Evolutionary conservation across 1,139 yeast species (phyloP), one percentile per base, ranked within the genome.

Genomic region (Keqinozyma sinolaborantium): DNA sequence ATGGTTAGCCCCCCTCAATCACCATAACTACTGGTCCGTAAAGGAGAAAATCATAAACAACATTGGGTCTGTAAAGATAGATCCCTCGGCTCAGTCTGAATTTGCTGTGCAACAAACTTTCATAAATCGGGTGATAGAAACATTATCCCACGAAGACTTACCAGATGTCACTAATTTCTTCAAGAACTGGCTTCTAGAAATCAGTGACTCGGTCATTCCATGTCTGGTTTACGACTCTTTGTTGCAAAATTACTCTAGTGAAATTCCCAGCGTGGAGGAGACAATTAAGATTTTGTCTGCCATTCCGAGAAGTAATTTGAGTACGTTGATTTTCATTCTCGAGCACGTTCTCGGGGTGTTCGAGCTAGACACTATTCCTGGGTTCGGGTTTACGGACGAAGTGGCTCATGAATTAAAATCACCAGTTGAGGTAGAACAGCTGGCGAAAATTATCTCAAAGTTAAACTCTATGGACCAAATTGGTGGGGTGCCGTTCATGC

Each of bases 131-230:
- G 44, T 61, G 4, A 31, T 56, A 6, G 42, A 44, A 1, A 28
- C 39, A 12, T 36, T 60, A 14, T 30, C 39, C 9, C 24, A 30
- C 5, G 44, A 46, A 29, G 28, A 32, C 2, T 19, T 37, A 2
- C 30, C 27, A 3, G 41, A 41, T 14, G 40, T 54, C 16, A 42
- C 66, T 3, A 64, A 60, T 34, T 69, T 66, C 34, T 29, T 64
- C 16, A 63, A 63, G 35, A 54, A 53, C 35, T 70, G 76, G 76
- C 44, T 69, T 16, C 51, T 70, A 19, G 74, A 70, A 37, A 56
- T 64, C 10, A 56, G 61, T 25, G 76, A 70, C 38, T 63, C 73
- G 0, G 40, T 67, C 20, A 62, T 70, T n/a, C 75, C 75, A 0
- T 64, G 67, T 38, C 56, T 65, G 42, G 56, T 62, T 2, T 65